phyloP scores from a whole-genome alignment of 805 yeast species.

The Ogataea populi-albae region DNA sequence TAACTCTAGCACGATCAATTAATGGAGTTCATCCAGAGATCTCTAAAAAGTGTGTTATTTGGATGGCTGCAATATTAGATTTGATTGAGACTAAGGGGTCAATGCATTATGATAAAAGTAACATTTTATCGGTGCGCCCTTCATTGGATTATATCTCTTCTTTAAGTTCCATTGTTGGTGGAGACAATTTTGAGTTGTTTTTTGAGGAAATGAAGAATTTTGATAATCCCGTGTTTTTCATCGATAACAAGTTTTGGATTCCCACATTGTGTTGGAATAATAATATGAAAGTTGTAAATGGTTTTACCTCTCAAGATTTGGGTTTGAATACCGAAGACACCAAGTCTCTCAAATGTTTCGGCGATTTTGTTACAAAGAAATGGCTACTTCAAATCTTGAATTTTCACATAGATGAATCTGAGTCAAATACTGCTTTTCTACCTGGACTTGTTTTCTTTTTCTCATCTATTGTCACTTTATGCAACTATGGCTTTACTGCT shows the following conservation, averaged over 20 bases:
- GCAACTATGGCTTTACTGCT: conserved; percentile 42
- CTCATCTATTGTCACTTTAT: conserved; percentile 46
- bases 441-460: conserved; percentile 61
- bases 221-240: conserved; percentile 46
- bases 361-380: conserved; percentile 44
- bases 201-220: conserved; percentile 49
- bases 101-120: conserved; percentile 39
- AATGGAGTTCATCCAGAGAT: conserved; percentile 67
- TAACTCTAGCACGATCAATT: conserved; percentile 45
- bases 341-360: conserved; percentile 40
- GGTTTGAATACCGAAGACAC: conserved; percentile 43
- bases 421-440: conserved; percentile 63
- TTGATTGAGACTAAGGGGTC: conserved; percentile 24
- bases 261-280: conserved; percentile 83
- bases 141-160: conserved; percentile 25
- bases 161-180: conserved; percentile 17
- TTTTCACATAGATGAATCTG: conserved; percentile 63
- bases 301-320: conserved; percentile 24
- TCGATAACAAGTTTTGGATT: conserved; percentile 52
- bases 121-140: conserved; percentile 33
- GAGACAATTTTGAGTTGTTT: conserved; percentile 35
- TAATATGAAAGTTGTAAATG: conserved; percentile 44
- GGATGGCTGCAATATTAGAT: conserved; percentile 50
- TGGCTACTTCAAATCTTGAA: conserved; percentile 57
- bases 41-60: conserved; percentile 56